A percentile compares a stretch with the other conserved stretches of the same genome.
These are phyloP conservation scores for Plasmodium gonderi DNA, from an alignment of 169 alveolate species.

Conservation along the genomic window DNA sequence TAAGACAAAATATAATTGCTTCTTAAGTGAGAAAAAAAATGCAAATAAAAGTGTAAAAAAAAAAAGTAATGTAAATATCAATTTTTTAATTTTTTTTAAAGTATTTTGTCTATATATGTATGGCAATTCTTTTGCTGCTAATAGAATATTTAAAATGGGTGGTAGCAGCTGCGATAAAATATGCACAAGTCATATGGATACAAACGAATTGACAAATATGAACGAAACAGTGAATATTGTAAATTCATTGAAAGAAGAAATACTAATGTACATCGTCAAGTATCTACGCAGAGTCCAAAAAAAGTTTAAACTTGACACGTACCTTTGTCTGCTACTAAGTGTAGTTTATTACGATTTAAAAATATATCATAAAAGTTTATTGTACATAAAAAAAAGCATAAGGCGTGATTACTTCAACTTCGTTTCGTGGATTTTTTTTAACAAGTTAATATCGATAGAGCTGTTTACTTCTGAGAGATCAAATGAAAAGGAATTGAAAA, in stretches of 20 bases:
- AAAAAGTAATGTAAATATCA: neutral
- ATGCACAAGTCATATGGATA: neutral
- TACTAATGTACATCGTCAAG: constrained; percentile 19
- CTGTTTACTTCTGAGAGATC: neutral
- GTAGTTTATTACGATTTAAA: constrained; percentile 25
- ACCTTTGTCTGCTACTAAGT: constrained; percentile 45
- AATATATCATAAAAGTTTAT: constrained; percentile 25
- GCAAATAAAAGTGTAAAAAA: neutral
- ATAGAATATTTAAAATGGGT: neutral
- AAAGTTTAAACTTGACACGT: constrained; percentile 7
- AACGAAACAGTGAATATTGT: neutral
- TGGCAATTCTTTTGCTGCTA: neutral
- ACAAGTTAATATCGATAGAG: constrained; percentile 33
- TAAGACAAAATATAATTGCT: neutral
- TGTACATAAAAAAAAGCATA: constrained; percentile 33
- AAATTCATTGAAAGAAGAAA: constrained; percentile 7
- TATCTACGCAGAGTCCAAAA: constrained; percentile 13
- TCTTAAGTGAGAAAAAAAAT: neutral
- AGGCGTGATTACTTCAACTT: constrained; percentile 44
- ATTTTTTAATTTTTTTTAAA: constrained; percentile 25
- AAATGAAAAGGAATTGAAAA: neutral
- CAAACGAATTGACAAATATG: neutral
- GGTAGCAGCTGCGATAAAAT: neutral
- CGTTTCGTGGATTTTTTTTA: constrained; percentile 30
- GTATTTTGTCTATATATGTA: constrained; percentile 35